Base-by-base conservation (phyloP, 345 rosid genomes). In the Citrus unshiu region DNA sequence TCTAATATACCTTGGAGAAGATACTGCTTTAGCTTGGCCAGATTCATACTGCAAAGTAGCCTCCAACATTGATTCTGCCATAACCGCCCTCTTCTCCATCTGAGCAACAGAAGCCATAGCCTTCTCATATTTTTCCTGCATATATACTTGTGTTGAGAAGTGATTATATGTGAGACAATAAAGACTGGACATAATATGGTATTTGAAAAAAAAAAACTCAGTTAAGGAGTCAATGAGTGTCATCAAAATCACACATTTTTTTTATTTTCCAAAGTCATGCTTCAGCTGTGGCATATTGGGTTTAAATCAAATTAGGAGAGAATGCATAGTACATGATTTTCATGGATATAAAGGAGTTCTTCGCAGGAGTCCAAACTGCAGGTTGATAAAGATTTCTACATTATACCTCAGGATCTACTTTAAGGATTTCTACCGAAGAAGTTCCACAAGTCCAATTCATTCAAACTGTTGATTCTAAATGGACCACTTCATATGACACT, bases 21-120 rank as follows among this genome's bases (percentile, higher is more conserved):
- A 83, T 76, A 74, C 70, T 68, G 94, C 95, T 86, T 87, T 96
- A 68, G 85, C 78, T 86, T 94, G 92, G 77, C 98, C 97, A 81
- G 89, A 82, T 82, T 92, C 89, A 82, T 91, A 92, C 74, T 92
- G 92, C 83, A 89, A 27, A 46, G 98, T 96, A 81, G 99, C 99
- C 87, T 94, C 97, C 78, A 96, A 81, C 75, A 89, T 90, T 66
- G 98, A 87, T 81, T 96, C 99, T 80, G 98, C 99, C 90, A 93
- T 86, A 73, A 93, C 91, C 29, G 87, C 89, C 87, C 94, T 89
- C 88, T 94, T 88, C 83, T 94, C 94, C 97, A 94, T 90, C 77
- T 89, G 88, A 81, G 92, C 86, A 69, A 94, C 74, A 59, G 89
- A 84, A 76, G 86, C 84, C 81, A 81, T 77, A 79, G 93, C 91